These are phyloP conservation scores for Theileria parva DNA, from an alignment of 169 alveolate species.

Conservation along the genomic window DNA sequence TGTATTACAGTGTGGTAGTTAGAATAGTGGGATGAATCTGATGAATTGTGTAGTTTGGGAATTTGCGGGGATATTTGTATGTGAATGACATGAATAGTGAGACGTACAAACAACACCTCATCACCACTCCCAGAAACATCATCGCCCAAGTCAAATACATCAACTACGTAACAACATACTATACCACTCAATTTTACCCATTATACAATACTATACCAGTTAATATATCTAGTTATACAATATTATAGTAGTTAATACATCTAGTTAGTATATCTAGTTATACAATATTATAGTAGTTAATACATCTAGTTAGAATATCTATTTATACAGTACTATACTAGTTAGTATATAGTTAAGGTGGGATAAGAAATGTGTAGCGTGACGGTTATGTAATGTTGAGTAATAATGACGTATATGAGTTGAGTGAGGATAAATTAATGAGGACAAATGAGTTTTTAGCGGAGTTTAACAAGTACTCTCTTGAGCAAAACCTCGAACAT, in stretches of 20 bases:
- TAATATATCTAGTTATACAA: too few species aligned
- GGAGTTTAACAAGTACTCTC: neutral
- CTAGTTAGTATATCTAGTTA: too few species aligned
- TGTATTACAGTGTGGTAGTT: too few species aligned
- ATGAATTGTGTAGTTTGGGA: slow-evolving; percentile 32
- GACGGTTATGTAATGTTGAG: neutral
- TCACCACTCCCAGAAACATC: neutral
- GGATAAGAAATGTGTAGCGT: too few species aligned
- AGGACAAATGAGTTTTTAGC: neutral
- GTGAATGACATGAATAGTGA: slow-evolving; percentile 40
- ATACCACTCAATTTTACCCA: too few species aligned
- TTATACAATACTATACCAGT: too few species aligned
- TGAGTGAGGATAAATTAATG: neutral
- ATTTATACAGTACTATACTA: too few species aligned
- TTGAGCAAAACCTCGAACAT: neutral
- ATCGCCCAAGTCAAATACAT: slow-evolving; percentile 35
- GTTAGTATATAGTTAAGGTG: too few species aligned
- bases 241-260: too few species aligned
- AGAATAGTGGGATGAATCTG: too few species aligned
- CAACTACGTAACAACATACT: neutral
- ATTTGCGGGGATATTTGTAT: slow-evolving; percentile 23
- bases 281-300: too few species aligned
- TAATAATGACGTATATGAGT: slow-evolving; percentile 4
- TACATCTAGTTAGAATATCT: too few species aligned
- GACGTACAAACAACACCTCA: slow-evolving; percentile 35